Evolutionary conservation across 1,139 yeast genomes (phyloP), one percentile per base, ranked within the genome.

Genomic region (Suhomyces coccinellae): DNA sequence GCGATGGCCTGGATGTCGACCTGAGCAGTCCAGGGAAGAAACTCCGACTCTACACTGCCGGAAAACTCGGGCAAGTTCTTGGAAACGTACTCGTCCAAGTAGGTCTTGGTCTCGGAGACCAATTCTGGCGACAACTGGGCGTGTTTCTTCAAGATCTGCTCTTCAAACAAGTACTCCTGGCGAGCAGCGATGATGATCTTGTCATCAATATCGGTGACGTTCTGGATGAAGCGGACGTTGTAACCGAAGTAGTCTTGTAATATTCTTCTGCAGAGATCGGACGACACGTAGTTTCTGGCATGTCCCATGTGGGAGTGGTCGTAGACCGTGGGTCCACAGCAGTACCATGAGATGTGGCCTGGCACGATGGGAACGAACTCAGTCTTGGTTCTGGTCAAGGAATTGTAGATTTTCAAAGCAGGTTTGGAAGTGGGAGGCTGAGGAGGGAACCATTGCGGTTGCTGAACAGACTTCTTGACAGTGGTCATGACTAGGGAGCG

Each of bases 221-320:
- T 93, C 69, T 95, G 99, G 42, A 95, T 90, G 66, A 90, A 93
- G 42, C 76, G 76, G 39, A 93, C 79, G 56, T 87, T 82, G 68
- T 88, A 93, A 16, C 96, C 96, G 68, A 95, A 93, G 66, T 89
- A 91, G 62, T 91, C 90, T 63, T 84, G 88, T 53, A 93, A 65
- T 40, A 95, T 79, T 55, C 99, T 79, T 62, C 99, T 82, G 62
- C 89, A 87, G 61, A 93, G 89, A 65, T 95, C 99, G 44, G 89
- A 87, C 9, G 97, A 82, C 41, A 93, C 98, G 62, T 93, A 95
- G 69, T 93, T 93, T 66, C 99, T 77, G 16, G 99, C 99, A 67
- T 95, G 99, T n/a, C 99, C 99, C 97, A 93, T 89, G 62, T 93
- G 99, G 43, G 95, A 82, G 36, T 95, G 84, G 65, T 93, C 97